Evolutionary conservation across 2,329 filamentous ascomycete genomes (phyloP).

Genomic region (Xylaria hypoxylon): DNA sequence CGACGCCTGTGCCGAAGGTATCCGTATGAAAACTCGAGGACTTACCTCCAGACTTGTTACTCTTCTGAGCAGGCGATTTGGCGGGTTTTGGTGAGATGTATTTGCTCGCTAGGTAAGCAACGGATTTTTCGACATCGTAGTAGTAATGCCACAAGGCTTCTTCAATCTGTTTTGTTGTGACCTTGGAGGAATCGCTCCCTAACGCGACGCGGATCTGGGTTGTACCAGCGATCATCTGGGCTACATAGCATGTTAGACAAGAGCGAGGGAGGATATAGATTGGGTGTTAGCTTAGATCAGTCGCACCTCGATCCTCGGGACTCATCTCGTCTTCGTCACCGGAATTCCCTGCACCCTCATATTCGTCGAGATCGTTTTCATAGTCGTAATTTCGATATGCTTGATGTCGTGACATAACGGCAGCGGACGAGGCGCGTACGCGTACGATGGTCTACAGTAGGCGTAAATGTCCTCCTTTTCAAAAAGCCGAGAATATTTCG

Average conservation of each 20-base stretch:
- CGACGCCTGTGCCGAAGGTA: slow-evolving; percentile 30
- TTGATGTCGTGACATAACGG: slow-evolving; percentile 60
- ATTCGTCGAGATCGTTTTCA: slow-evolving; percentile 64
- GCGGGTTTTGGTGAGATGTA: slow-evolving; percentile 61
- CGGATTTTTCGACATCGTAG: slow-evolving; percentile 88
- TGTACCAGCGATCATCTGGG: slow-evolving; percentile 71
- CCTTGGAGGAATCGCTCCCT: slow-evolving; percentile 67
- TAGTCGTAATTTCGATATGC: slow-evolving; percentile 62
- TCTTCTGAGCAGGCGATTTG: slow-evolving; percentile 56
- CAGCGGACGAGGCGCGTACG: background rate
- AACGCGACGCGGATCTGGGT: slow-evolving; percentile 74
- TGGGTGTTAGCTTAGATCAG: background rate
- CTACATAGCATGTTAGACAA: slow-evolving; percentile 38
- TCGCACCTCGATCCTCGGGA: slow-evolving; percentile 51
- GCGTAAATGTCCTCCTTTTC: background rate
- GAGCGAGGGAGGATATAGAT: background rate
- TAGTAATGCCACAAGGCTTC: slow-evolving; percentile 97
- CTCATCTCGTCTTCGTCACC: slow-evolving; percentile 60
- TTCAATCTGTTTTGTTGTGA: slow-evolving; percentile 76
- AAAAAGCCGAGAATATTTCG: background rate
- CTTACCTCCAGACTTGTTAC: slow-evolving; percentile 60
- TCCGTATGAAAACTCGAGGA: slow-evolving; percentile 42
- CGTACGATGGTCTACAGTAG: background rate
- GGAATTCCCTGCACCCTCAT: slow-evolving; percentile 57
- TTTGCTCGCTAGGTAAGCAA: slow-evolving; percentile 80